phyloP scores from a whole-genome alignment of 768 basidiomycete genomes.

The Lepiota brunneoincarnata region DNA sequence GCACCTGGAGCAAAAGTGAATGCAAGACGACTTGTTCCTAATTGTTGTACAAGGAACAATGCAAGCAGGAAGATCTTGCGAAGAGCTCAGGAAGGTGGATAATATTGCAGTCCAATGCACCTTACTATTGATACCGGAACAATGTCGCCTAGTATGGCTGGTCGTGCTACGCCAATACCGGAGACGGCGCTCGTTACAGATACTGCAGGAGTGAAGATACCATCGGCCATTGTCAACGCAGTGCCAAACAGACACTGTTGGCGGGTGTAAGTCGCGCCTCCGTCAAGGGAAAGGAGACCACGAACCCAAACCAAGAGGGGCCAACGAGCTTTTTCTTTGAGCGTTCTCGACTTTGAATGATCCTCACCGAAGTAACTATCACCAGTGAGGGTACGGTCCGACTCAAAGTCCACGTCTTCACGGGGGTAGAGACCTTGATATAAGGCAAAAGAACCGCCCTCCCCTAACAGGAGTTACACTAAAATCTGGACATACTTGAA shows the following conservation, averaged over 20 bases:
- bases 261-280: no score
- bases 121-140: slow-evolving; percentile 59
- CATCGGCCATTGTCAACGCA: slow-evolving; percentile 62
- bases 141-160: slow-evolving; percentile 42
- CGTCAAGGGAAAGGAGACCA: not conserved
- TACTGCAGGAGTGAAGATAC: slow-evolving; percentile 67
- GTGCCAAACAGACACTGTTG: slow-evolving; percentile 60
- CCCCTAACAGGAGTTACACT: no score
- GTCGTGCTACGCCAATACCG: slow-evolving; percentile 64
- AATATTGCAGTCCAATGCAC: not conserved
- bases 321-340: slow-evolving; percentile 38
- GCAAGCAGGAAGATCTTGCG: slow-evolving; percentile 50
- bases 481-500: no score
- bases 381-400: slow-evolving; percentile 52
- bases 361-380: slow-evolving; percentile 30
- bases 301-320: slow-evolving; percentile 56
- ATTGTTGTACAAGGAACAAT: slow-evolving; percentile 57
- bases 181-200: slow-evolving; percentile 66
- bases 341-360: slow-evolving; percentile 15
- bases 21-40: slow-evolving; percentile 54
- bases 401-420: slow-evolving; percentile 38
- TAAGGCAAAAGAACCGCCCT: slow-evolving; percentile 71
- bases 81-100: not conserved
- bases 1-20: slow-evolving; percentile 55
- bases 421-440: slow-evolving; percentile 59